Percentiles rank a stretch among this genome's conserved stretches.
Conservation (phyloP, 192 early-diverging fungal genomes). For the Phycomyces nitens region DNA sequence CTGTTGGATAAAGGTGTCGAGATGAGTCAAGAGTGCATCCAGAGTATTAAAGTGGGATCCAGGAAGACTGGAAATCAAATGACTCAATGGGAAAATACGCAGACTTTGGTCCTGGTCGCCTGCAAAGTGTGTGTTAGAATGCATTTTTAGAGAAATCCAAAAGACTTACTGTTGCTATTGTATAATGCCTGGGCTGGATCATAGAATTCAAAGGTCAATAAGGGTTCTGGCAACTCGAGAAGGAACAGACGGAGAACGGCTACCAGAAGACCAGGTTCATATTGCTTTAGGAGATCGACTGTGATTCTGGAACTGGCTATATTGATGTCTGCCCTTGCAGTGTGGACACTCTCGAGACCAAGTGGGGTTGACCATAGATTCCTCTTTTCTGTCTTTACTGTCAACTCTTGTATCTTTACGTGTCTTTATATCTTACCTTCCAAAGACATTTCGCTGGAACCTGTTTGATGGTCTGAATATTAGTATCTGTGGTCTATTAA, state of each 20-base stretch:
- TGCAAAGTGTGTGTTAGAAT: neutral
- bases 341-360: conserved; percentile 57
- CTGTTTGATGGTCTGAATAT: neutral
- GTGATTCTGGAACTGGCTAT: conserved; percentile 50
- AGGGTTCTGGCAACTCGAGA: conserved; percentile 65
- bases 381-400: conserved; percentile 39
- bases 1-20: conserved; percentile 1
- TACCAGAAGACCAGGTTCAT: conserved; percentile 55
- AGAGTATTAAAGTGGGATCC: conserved; percentile 45
- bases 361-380: conserved; percentile 60
- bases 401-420: neutral
- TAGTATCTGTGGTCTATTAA: neutral
- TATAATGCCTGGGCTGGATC: conserved; percentile 65
- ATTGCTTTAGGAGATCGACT: conserved; percentile 47
- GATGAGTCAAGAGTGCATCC: conserved; percentile 31
- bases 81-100: conserved; percentile 42
- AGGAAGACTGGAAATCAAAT: conserved; percentile 43
- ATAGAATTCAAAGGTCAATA: conserved; percentile 69
- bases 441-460: neutral
- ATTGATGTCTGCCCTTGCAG: conserved; percentile 62
- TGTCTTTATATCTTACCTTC: conserved; percentile 14
- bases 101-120: conserved; percentile 31
- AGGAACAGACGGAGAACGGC: conserved; percentile 64
- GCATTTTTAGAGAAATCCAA: neutral
- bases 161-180: conserved; percentile 39